Evolutionary conservation across 2,329 filamentous ascomycete genomes (phyloP).

Genomic region (Talaromyces sp.): DNA sequence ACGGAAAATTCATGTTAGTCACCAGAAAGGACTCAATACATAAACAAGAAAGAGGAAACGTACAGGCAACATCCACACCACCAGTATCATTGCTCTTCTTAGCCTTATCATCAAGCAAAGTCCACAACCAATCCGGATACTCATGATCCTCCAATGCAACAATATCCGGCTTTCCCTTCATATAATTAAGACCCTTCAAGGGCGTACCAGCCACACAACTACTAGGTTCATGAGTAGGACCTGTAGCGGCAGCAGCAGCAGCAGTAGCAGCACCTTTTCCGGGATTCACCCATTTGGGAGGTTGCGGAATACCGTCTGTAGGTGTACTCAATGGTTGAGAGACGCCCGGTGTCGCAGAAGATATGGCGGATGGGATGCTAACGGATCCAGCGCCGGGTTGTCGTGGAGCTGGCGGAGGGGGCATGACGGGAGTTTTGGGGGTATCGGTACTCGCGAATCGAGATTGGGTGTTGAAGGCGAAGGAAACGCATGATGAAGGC

Average conservation of each 20-base stretch:
- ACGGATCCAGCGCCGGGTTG: constrained; percentile 26
- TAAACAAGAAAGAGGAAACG: constrained; percentile 10
- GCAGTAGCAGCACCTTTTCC: constrained; percentile 23
- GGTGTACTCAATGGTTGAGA: constrained; percentile 40
- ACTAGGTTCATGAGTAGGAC: constrained; percentile 31
- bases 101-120: constrained; percentile 35
- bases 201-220: constrained; percentile 37
- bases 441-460: constrained; percentile 27
- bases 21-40: neutral
- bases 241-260: constrained; percentile 25
- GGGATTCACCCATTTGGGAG: constrained; percentile 11
- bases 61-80: constrained; percentile 39
- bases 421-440: constrained; percentile 21
- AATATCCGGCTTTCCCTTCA: constrained; percentile 43
- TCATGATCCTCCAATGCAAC: constrained; percentile 44
- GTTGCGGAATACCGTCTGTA: constrained; percentile 20
- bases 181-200: constrained; percentile 42
- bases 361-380: constrained; percentile 33
- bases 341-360: constrained; percentile 36
- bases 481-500: constrained; percentile 25
- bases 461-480: constrained; percentile 28
- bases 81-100: constrained; percentile 30
- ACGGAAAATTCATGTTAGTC: neutral
- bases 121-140: constrained; percentile 47
- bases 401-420: constrained; percentile 28